phyloP scores from a whole-genome alignment of 108 stramenopile genomes.

The Nitzschia inconspicua region DNA sequence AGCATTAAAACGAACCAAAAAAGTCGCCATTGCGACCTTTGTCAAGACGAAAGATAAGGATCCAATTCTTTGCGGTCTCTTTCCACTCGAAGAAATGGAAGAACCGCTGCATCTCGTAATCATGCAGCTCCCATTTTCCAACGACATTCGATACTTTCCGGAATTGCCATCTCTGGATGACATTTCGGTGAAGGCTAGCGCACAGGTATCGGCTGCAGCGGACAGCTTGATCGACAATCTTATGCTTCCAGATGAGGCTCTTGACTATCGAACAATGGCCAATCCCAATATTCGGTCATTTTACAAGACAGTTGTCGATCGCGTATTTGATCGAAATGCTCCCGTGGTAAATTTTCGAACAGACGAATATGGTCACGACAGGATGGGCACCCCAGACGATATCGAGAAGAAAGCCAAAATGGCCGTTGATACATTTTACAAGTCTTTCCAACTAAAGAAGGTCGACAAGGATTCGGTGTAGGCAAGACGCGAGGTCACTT shows the following conservation, averaged over 20 bases:
- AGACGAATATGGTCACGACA: slow-evolving; percentile 10
- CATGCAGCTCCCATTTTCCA: slow-evolving; percentile 74
- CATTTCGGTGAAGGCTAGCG: neutral
- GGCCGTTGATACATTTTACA: slow-evolving; percentile 19
- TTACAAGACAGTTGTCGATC: slow-evolving; percentile 40
- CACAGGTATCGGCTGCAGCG: slow-evolving; percentile 2
- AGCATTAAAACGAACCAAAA: slow-evolving; percentile 46
- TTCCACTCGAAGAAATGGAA: slow-evolving; percentile 44
- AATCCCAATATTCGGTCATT: slow-evolving; percentile 48
- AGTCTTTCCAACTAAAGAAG: slow-evolving; percentile 20
- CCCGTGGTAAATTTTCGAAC: slow-evolving; percentile 14
- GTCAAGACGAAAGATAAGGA: slow-evolving; percentile 65
- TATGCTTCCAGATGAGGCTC: slow-evolving; percentile 60
- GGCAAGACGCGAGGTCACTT: too few relatives aligned
- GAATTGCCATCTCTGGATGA: neutral
- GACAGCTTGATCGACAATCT: slow-evolving; percentile 74
- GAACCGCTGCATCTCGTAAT: slow-evolving; percentile 46
- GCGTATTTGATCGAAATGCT: slow-evolving; percentile 25
- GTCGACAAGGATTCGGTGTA: too few relatives aligned
- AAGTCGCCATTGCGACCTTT: slow-evolving; percentile 67
- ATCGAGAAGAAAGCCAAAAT: slow-evolving; percentile 16
- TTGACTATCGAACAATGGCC: slow-evolving; percentile 39
- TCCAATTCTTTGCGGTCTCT: slow-evolving; percentile 63
- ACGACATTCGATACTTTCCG: slow-evolving; percentile 49
- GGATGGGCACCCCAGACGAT: slow-evolving; percentile 24